Conservation (phyloP, 2,329 filamentous ascomycete genomes). For the Kalaharituber pfeilii region DNA sequence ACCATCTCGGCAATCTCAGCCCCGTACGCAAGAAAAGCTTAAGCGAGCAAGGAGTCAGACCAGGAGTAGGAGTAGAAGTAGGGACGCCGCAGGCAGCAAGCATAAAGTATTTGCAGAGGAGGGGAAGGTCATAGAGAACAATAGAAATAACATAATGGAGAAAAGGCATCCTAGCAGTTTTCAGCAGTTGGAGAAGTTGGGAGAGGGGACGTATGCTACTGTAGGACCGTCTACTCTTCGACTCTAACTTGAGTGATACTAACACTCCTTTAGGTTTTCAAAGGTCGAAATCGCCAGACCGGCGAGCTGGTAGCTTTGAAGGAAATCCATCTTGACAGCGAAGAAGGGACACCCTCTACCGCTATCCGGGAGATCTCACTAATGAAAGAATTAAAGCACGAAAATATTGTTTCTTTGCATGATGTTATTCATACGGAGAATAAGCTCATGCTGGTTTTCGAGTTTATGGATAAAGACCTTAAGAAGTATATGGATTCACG, state of each 20-base stretch:
- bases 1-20: slow-evolving; percentile 2
- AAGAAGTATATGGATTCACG: slow-evolving; percentile 98
- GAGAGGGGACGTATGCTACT: slow-evolving; percentile 96
- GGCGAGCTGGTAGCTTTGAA: slow-evolving; percentile 93
- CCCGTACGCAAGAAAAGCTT: slow-evolving; percentile 27
- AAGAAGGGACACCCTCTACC: slow-evolving; percentile 92
- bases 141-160: slow-evolving; percentile 28
- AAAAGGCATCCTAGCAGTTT: slow-evolving; percentile 90
- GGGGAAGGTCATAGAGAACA: neutral
- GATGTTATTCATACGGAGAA: slow-evolving; percentile 99
- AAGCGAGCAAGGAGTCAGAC: slow-evolving; percentile 20
- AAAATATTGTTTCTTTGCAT: slow-evolving; percentile 92
- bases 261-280: slow-evolving; percentile 84
- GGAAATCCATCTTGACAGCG: slow-evolving; percentile 95
- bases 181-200: slow-evolving; percentile 97
- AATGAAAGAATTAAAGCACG: slow-evolving; percentile 98
- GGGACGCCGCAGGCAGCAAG: slow-evolving; percentile 3
- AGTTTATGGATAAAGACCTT: slow-evolving; percentile 95
- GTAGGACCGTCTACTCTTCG: slow-evolving; percentile 37
- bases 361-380: slow-evolving; percentile 96
- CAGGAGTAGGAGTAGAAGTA: slow-evolving; percentile 9
- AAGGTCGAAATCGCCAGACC: slow-evolving; percentile 91
- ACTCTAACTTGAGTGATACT: too few species aligned
- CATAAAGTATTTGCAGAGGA: slow-evolving; percentile 1
- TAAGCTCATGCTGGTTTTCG: slow-evolving; percentile 98